Conservation (phyloP, 768 basidiomycete genomes). For the Hygrophoropsis aurantiaca region DNA sequence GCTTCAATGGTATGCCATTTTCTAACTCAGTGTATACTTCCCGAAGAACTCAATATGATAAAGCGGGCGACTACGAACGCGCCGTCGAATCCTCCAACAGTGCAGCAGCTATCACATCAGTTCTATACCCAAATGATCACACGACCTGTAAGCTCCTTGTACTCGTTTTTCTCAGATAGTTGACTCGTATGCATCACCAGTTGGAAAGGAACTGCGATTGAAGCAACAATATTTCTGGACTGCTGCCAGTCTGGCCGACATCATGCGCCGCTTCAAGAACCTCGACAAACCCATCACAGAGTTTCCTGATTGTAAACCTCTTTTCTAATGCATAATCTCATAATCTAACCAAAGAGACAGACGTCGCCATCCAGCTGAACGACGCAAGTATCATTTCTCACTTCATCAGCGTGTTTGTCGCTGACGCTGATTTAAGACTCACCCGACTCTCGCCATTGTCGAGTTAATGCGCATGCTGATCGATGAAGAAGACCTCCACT, state of each 20-base stretch:
- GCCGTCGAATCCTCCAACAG: conserved; percentile 87
- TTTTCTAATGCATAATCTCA: background rate
- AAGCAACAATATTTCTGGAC: conserved; percentile 99
- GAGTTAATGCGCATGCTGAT: conserved; percentile 91
- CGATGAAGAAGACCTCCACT: conserved; percentile 88
- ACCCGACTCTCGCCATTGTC: conserved; percentile 92
- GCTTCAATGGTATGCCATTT: conserved; percentile 76
- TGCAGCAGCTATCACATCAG: conserved; percentile 91
- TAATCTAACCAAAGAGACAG: conserved; percentile 34
- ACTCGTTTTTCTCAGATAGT: background rate
- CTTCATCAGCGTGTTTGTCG: background rate
- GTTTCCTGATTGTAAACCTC: conserved; percentile 73
- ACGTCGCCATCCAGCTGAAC: conserved; percentile 92
- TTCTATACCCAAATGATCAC: conserved; percentile 95
- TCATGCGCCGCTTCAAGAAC: conserved; percentile 91
- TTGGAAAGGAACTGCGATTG: conserved; percentile 84
- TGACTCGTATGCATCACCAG: conserved; percentile 33
- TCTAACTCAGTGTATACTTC: background rate
- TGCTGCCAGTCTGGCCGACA: conserved; percentile 83
- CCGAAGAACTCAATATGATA: conserved; percentile 3
- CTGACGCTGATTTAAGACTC: conserved; percentile 56
- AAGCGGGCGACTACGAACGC: conserved; percentile 90
- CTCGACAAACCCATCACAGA: conserved; percentile 75
- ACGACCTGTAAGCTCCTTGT: conserved; percentile 49
- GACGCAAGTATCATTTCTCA: conserved; percentile 51